These are phyloP conservation scores for Scleroderma citrinum DNA, from an alignment of 768 basidiomycete species.

Conservation along the genomic window DNA sequence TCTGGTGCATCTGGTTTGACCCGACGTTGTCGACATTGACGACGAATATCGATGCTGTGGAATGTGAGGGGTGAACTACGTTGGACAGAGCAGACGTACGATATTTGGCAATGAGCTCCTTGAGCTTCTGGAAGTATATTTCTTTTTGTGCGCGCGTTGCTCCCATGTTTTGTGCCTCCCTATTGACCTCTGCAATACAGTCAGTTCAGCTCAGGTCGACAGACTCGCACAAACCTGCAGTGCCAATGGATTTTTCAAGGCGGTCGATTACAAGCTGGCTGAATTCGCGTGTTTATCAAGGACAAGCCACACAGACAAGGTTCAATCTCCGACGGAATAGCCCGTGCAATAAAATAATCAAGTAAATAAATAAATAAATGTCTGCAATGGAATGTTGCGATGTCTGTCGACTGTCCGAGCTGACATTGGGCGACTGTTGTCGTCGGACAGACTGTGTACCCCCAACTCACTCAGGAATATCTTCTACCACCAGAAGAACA, in stretches of 20 bases:
- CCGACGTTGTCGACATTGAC: slow-evolving; percentile 99
- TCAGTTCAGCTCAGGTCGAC: slow-evolving; percentile 5
- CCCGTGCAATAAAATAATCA: slow-evolving; percentile 4
- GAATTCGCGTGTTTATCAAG: neutral
- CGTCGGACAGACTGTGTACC: slow-evolving; percentile 12
- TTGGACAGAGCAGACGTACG: slow-evolving; percentile 47
- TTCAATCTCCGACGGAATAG: slow-evolving; percentile 20
- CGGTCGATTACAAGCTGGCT: slow-evolving; percentile 38
- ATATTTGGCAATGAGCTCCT: slow-evolving; percentile 85
- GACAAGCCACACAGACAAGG: slow-evolving; percentile 24
- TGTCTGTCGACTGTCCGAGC: slow-evolving; percentile 49
- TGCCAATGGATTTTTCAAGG: slow-evolving; percentile 98
- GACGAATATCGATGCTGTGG: slow-evolving; percentile 91
- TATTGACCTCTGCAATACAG: slow-evolving; percentile 70
- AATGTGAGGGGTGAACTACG: neutral
- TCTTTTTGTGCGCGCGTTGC: slow-evolving; percentile 86
- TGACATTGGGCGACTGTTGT: slow-evolving; percentile 16
- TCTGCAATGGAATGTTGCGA: slow-evolving; percentile 80
- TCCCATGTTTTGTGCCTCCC: slow-evolving; percentile 93
- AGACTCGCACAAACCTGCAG: slow-evolving; percentile 46
- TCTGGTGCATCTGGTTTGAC: slow-evolving; percentile 99
- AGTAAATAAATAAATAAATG: slow-evolving; percentile 2
- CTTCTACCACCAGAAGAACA: slow-evolving; percentile 33
- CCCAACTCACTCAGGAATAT: slow-evolving; percentile 33
- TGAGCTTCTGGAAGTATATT: slow-evolving; percentile 88